Evolutionary conservation across 768 basidiomycete genomes (phyloP).

Genomic region (Holtermanniella nyarrowii): DNA sequence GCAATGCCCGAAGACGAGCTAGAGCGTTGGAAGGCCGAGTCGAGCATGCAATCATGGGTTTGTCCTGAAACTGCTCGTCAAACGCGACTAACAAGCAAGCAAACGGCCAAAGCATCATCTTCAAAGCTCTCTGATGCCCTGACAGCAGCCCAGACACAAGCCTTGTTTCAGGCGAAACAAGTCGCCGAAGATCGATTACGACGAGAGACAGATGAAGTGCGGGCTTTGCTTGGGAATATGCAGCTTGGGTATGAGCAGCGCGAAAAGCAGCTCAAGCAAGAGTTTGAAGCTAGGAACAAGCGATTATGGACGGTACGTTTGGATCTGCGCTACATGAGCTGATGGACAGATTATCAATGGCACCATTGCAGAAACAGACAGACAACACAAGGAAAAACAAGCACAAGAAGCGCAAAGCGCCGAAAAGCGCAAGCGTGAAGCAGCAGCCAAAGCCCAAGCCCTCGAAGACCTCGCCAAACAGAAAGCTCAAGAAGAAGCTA

Average conservation of each 20-base stretch:
- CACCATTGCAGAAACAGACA: constrained; percentile 57
- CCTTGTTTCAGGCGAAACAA: background rate
- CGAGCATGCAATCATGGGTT: background rate
- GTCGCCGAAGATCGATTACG: constrained; percentile 39
- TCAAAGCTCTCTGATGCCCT: background rate
- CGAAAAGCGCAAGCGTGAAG: constrained; percentile 36
- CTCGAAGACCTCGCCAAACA: constrained; percentile 44
- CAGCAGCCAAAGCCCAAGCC: constrained; percentile 40
- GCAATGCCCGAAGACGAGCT: background rate
- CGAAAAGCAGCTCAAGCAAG: constrained; percentile 45
- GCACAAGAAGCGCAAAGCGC: constrained; percentile 47
- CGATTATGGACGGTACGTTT: constrained; percentile 42
- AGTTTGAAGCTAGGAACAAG: constrained; percentile 47
- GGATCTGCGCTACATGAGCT: background rate
- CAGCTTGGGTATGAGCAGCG: constrained; percentile 46
- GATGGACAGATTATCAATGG: constrained; percentile 48
- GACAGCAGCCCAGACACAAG: background rate
- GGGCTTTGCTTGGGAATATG: constrained; percentile 45
- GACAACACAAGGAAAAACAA: constrained; percentile 42
- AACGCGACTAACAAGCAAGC: background rate
- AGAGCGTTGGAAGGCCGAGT: background rate
- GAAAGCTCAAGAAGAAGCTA: constrained; percentile 44
- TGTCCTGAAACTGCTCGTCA: background rate
- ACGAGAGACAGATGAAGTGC: constrained; percentile 44
- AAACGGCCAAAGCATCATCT: background rate